These are phyloP conservation scores for Neopestalotiopsis sp. DNA, from an alignment of 2,329 filamentous ascomycete species.

Conservation along the genomic window DNA sequence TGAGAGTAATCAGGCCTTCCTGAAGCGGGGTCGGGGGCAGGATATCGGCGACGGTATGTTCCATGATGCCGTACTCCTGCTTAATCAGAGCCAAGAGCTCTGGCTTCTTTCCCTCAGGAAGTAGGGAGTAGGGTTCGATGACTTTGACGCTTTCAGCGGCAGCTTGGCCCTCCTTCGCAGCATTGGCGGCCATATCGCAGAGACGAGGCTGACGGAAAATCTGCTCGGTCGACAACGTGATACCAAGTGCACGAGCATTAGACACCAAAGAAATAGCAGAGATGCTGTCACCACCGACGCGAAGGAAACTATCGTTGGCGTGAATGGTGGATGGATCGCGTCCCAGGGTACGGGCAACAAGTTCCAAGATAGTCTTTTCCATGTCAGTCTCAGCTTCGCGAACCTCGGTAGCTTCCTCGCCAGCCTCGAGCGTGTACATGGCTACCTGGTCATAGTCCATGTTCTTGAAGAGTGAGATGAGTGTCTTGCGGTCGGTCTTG, in stretches of 20 bases:
- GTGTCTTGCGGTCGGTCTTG: conserved; percentile 13
- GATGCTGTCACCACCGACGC: conserved; percentile 13
- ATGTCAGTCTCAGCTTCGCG: conserved; percentile 13
- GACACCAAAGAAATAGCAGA: conserved; percentile 7
- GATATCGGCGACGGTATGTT: conserved; percentile 5
- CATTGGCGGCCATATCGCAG: conserved; percentile 8
- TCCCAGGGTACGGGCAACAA: conserved; percentile 9
- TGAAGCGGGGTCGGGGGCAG: conserved; percentile 5
- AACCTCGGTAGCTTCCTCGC: not conserved
- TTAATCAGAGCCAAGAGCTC: not conserved
- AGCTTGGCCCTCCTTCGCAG: not conserved
- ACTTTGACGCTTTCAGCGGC: not conserved
- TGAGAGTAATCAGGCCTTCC: conserved; percentile 2
- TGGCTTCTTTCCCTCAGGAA: conserved; percentile 4
- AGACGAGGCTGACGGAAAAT: conserved; percentile 12
- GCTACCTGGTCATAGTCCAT: conserved; percentile 1
- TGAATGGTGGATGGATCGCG: conserved; percentile 6
- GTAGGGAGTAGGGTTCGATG: conserved; percentile 6
- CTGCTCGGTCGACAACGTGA: conserved; percentile 16
- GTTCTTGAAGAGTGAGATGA: conserved; percentile 6
- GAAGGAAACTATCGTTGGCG: conserved; percentile 6
- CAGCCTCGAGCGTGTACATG: conserved; percentile 6
- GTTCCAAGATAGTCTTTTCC: conserved; percentile 15
- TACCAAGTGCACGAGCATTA: not conserved
- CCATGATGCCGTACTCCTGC: not conserved